Evolutionary conservation across 2,329 filamentous ascomycete genomes (phyloP).

Genomic region (Atkinsonella texensis): DNA sequence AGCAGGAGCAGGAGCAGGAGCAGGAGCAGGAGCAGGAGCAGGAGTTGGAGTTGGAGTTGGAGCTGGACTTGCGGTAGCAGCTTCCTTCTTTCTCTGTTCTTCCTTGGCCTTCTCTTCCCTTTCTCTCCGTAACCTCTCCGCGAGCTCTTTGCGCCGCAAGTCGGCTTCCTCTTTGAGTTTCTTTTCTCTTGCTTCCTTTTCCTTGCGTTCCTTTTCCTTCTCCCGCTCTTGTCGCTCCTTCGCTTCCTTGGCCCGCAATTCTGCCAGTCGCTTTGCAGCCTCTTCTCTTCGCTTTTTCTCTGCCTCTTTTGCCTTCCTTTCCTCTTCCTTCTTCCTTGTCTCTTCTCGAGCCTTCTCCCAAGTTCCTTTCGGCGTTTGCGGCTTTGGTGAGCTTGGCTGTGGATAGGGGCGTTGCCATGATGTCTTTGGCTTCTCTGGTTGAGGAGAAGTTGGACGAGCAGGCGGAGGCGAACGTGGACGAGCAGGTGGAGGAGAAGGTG

Average conservation of each 20-base stretch:
- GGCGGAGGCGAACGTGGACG: slow-evolving; percentile 2
- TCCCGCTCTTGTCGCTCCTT: slow-evolving; percentile 32
- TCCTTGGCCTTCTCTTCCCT: slow-evolving; percentile 22
- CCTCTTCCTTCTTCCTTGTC: slow-evolving; percentile 49
- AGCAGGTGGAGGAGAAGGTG: not conserved
- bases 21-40: slow-evolving; percentile 18
- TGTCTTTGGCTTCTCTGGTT: slow-evolving; percentile 10
- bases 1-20: slow-evolving; percentile 11
- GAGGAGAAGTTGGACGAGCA: slow-evolving; percentile 4
- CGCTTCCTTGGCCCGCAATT: slow-evolving; percentile 44
- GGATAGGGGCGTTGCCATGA: slow-evolving; percentile 13
- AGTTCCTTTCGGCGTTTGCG: slow-evolving; percentile 29
- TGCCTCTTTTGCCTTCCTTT: slow-evolving; percentile 47
- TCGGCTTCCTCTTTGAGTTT: slow-evolving; percentile 25
- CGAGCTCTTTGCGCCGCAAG: slow-evolving; percentile 14
- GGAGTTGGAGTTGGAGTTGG: slow-evolving; percentile 18
- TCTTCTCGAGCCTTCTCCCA: slow-evolving; percentile 64
- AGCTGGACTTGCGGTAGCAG: slow-evolving; percentile 18
- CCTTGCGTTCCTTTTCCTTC: slow-evolving; percentile 25
- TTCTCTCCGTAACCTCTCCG: slow-evolving; percentile 15
- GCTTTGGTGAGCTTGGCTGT: slow-evolving; percentile 9
- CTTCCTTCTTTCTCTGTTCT: slow-evolving; percentile 31
- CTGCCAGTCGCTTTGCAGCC: slow-evolving; percentile 37
- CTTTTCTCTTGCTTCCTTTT: slow-evolving; percentile 24
- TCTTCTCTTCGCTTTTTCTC: slow-evolving; percentile 49